phyloP scores from a whole-genome alignment of 371 early-diverging fungal species.

The Mortierella sp. region DNA sequence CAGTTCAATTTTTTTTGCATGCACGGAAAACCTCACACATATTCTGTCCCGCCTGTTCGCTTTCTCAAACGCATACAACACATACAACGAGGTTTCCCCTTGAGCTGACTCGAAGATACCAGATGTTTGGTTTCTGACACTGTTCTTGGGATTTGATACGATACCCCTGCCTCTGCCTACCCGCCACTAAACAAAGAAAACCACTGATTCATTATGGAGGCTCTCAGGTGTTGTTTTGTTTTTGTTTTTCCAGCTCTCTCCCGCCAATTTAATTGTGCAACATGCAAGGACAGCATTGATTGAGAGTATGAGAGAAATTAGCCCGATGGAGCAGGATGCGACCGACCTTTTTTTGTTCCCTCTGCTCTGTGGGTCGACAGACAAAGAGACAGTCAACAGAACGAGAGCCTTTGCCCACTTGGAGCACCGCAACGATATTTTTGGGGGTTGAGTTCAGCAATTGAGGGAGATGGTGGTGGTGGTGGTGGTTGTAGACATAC shows the following conservation, averaged over 20 bases:
- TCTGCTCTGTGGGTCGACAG: background rate
- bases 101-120: background rate
- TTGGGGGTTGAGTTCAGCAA: background rate
- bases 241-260: constrained; percentile 4
- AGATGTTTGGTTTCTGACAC: background rate
- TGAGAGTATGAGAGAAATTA: background rate
- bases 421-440: constrained; percentile 4
- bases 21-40: too few relatives aligned
- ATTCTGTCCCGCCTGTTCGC: background rate
- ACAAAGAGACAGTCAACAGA: background rate
- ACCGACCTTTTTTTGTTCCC: background rate
- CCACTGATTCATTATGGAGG: constrained; percentile 2
- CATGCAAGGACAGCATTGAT: background rate
- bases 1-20: background rate
- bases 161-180: background rate
- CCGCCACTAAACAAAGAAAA: background rate
- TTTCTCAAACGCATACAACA: background rate
- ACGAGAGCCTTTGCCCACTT: constrained; percentile 14
- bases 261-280: constrained; percentile 7
- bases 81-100: background rate
- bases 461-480: background rate
- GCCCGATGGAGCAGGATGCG: background rate
- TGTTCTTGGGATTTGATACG: background rate
- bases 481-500: background rate
- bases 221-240: background rate